Evolutionary conservation across 495 filamentous ascomycete genomes (phyloP).

Genomic region (Hypoxylon cercidicola): DNA sequence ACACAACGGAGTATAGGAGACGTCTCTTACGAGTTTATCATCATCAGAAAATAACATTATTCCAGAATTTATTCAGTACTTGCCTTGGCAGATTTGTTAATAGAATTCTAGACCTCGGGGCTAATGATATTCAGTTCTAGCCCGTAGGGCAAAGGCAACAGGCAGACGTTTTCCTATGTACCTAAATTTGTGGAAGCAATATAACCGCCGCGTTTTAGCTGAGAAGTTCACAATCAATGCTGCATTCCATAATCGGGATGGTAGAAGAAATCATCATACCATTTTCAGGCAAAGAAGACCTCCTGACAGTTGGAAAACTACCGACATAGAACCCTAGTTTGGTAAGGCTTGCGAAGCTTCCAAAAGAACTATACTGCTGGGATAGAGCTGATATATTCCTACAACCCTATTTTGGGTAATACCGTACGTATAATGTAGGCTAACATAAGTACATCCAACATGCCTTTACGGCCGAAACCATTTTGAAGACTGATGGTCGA

Average conservation of each 20-base stretch:
- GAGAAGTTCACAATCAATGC: not conserved
- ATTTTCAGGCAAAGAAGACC: not conserved
- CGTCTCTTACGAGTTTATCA: no score
- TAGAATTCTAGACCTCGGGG: slow-evolving; percentile 17
- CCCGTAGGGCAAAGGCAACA: slow-evolving; percentile 1
- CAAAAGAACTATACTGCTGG: not conserved
- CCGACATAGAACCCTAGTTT: not conserved
- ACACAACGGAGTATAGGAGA: not conserved
- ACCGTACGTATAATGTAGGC: no score
- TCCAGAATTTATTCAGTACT: no score
- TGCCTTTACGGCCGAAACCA: no score
- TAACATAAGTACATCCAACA: no score
- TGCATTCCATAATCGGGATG: not conserved
- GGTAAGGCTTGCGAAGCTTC: not conserved
- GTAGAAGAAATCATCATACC: not conserved
- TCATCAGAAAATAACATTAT: no score
- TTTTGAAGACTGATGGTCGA: not conserved
- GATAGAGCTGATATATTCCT: not conserved
- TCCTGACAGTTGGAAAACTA: not conserved
- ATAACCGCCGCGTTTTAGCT: slow-evolving; percentile 15
- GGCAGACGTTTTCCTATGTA: slow-evolving; percentile 17
- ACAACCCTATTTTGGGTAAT: not conserved
- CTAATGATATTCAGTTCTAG: not conserved
- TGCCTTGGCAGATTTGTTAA: slow-evolving; percentile 12
- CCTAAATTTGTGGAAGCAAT: slow-evolving; percentile 13